Evolutionary conservation across 1,284 basidiomycete species (phyloP), one percentile per base, ranked within the genome.

Genomic region (Leccinum colubrinum): DNA sequence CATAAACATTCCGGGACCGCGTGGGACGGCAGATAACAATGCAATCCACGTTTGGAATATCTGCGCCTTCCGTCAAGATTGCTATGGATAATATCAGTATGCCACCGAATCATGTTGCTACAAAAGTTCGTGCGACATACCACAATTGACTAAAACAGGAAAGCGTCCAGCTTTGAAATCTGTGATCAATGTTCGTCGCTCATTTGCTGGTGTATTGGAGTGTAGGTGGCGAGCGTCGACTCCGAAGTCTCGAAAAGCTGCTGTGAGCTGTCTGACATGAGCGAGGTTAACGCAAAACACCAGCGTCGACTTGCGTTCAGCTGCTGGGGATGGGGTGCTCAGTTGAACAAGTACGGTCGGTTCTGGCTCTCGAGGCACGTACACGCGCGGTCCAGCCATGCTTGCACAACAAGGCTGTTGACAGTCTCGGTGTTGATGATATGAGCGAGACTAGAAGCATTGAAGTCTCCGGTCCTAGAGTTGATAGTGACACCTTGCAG

Each of bases 11-110:
- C 35, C 87, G 82, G 11, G 95, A 97, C 27, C 90, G 82, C 0
- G 97, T 98, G 9, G 96, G 94, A 37, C 91, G 83, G 17, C 90
- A 94, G 9, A 98, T 80, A 27, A 98, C 75, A 7, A 98, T 84
- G 65, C 95, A 97, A 70, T 98, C 97, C 59, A 98, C 93, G 68
- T 93, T 93, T 1, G 93, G 93, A 56, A 96, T 93, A 76, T 95
- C 94, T 6, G 93, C 84, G 1, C 95, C 95, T 78, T 97, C 95
- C 0, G 94, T 96, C 66, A 98, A 80, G 58, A 98, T 92, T 25
- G 91, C 93, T 94, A 59, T 20, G 30, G 27, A 58, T 59, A 61
- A 55, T 59, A 39, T 30, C 20, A 15, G 46, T 58, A 59, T 60
- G 48, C 59, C 35, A 27, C 17, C 53, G n/a, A 25, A 20, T 48